These are phyloP conservation scores for Kluyveromyces nonfermentans DNA, from an alignment of 805 yeast species.

Conservation along the genomic window DNA sequence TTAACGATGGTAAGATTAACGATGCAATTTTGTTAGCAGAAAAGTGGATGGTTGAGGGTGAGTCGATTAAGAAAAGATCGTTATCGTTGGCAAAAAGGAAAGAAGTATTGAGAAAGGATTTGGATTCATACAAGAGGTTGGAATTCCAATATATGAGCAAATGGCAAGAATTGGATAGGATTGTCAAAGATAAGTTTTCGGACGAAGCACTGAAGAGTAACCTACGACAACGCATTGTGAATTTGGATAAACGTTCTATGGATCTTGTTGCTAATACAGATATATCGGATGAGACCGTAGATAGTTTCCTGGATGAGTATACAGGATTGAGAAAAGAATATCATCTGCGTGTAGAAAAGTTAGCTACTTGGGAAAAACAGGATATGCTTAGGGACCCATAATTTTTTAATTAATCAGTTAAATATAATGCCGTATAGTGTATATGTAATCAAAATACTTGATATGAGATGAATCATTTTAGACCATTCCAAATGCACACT, in stretches of 20 bases:
- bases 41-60: conserved; percentile 9
- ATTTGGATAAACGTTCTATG: conserved; percentile 24
- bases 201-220: conserved; percentile 26
- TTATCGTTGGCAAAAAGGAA: conserved; percentile 20
- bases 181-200: conserved; percentile 34
- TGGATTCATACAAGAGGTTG: conserved; percentile 19
- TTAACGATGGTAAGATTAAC: conserved; percentile 11
- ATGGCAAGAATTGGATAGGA: conserved; percentile 31
- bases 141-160: conserved; percentile 24
- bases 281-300: conserved; percentile 9
- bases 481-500: conserved; percentile 79
- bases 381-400: conserved; percentile 10
- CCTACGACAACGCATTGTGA: conserved; percentile 24
- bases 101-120: conserved; percentile 17
- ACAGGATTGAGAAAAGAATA: conserved; percentile 33
- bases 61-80: conserved; percentile 17
- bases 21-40: conserved; percentile 1
- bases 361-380: conserved; percentile 34
- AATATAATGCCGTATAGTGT: neutral
- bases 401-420: neutral
- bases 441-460: neutral
- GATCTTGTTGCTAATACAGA: neutral
- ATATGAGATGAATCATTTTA: neutral
- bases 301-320: conserved; percentile 36
- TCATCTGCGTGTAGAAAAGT: conserved; percentile 38